Evolutionary conservation across 208 protist species (phyloP).

Genomic region (Strigomonas oncopelti): DNA sequence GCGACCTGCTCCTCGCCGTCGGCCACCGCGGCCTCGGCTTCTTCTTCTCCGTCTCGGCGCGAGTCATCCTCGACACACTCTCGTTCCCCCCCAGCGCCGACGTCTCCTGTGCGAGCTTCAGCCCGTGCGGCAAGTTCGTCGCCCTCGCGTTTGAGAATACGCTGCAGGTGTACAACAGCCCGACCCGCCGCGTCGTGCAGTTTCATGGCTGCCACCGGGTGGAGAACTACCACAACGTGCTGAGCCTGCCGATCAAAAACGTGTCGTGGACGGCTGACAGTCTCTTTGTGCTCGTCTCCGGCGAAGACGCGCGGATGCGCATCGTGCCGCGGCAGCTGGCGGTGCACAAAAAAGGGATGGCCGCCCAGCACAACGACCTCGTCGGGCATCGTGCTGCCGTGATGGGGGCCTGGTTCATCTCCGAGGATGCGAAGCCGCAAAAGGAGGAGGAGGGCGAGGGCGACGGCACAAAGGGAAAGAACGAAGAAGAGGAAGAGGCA

Average conservation of each 20-base stretch:
- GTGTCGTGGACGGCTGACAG: slow-evolving; percentile 85
- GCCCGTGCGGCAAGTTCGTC: slow-evolving; percentile 86
- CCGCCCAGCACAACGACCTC: slow-evolving; percentile 74
- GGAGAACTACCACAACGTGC: slow-evolving; percentile 78
- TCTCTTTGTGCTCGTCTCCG: slow-evolving; percentile 78
- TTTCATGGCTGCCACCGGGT: slow-evolving; percentile 86
- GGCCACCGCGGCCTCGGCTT: slow-evolving; percentile 81
- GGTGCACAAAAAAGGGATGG: slow-evolving; percentile 72
- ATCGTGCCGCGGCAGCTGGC: slow-evolving; percentile 79
- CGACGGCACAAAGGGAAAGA: neutral
- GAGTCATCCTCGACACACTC: slow-evolving; percentile 85
- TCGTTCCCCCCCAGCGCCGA: slow-evolving; percentile 80
- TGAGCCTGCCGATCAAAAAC: slow-evolving; percentile 72
- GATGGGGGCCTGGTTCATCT: slow-evolving; percentile 82
- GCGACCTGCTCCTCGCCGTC: slow-evolving; percentile 74
- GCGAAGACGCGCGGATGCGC: slow-evolving; percentile 85
- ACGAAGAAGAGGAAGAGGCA: neutral
- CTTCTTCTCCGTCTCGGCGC: slow-evolving; percentile 83
- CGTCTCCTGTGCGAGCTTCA: slow-evolving; percentile 71
- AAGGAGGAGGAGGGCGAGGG: slow-evolving; percentile 17
- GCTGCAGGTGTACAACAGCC: slow-evolving; percentile 84
- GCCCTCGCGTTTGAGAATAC: slow-evolving; percentile 82
- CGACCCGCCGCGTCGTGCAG: slow-evolving; percentile 74
- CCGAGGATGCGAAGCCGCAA: slow-evolving; percentile 9
- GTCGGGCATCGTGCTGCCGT: slow-evolving; percentile 84